Base-by-base conservation (phyloP, 108 stramenopile species). In the Nitzschia sp. region DNA sequence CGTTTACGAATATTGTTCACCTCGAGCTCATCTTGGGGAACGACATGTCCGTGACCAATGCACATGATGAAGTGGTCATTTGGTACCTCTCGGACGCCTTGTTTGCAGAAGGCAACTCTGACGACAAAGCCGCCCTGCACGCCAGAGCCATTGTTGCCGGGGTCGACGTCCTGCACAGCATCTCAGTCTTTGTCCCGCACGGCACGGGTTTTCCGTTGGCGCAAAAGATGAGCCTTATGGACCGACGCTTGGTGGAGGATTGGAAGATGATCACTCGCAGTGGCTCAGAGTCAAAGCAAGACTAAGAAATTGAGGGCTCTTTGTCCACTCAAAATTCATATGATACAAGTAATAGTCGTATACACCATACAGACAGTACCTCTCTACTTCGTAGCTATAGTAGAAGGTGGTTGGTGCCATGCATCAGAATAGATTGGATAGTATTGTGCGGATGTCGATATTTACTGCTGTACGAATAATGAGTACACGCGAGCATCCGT, bases 1-100 rank as follows among this genome's bases (percentile, higher is more conserved):
- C 50, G 9, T 75, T 81, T 57, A 41, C 64, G 4, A 73, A 77
- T 45, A 68, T 86, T 3, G 64, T 82, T n/a, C 59, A 74, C 21
- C 25, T 76, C 13, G 71, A 76, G 45, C 30, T 68, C 5, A 27
- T 68, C 9, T 48, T 48, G 13, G 62, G 41, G 9, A 27, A 55
- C 16, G 73, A 68, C 23, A 28, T 36, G 27, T 62, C 64, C 1
- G 21, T 47, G 26, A 65, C 57, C 22, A 27, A 32, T 4, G 25
- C 63, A 2, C 66, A 33, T 17, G 64, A 68, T 25, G 73, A 67
- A 54, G 27, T 75, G 5, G 59, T 75, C 41, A 28, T 75, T 41
- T 75, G 73, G 73, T 66, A 75, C 34, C 52, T 75, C 1, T 64
- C 44, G 21, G 73, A 75, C 50, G 29, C 36, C 2, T 27, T 46